These are phyloP conservation scores for Russula abietina DNA, from an alignment of 768 basidiomycete species.

Conservation along the genomic window DNA sequence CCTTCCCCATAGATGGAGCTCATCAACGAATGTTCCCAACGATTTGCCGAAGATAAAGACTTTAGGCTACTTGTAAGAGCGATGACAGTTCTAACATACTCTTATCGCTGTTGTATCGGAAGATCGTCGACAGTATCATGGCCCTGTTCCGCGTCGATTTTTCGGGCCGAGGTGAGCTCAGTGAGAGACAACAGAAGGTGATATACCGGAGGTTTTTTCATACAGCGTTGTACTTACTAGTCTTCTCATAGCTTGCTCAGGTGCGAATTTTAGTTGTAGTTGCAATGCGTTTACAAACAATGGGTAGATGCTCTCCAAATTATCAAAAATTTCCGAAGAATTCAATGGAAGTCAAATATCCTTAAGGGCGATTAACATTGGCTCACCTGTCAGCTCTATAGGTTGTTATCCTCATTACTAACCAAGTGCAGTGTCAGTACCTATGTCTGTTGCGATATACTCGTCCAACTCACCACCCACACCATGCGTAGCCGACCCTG, in stretches of 20 bases:
- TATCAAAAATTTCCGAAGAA: slow-evolving; percentile 89
- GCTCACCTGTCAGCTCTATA: slow-evolving; percentile 32
- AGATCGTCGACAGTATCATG: slow-evolving; percentile 98
- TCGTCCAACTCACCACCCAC: not conserved
- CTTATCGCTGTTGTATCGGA: slow-evolving; percentile 6
- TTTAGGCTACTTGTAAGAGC: slow-evolving; percentile 59
- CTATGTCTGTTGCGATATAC: not conserved
- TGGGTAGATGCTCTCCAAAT: slow-evolving; percentile 80
- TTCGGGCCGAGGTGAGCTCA: slow-evolving; percentile 88
- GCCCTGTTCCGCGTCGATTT: slow-evolving; percentile 92
- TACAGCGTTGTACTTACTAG: slow-evolving; percentile 17
- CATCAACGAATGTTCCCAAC: slow-evolving; percentile 81
- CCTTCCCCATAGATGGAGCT: slow-evolving; percentile 65
- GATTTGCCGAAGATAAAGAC: slow-evolving; percentile 87
- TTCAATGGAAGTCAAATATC: slow-evolving; percentile 54
- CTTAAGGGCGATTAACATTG: not conserved
- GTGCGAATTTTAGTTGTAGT: slow-evolving; percentile 33
- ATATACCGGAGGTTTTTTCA: not conserved
- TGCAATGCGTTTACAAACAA: not conserved
- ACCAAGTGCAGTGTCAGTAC: slow-evolving; percentile 79
- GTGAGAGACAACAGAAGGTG: slow-evolving; percentile 90
- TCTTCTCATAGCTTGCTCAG: slow-evolving; percentile 63
- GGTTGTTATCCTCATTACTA: slow-evolving; percentile 84
- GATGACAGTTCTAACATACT: not conserved
- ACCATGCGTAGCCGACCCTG: slow-evolving; percentile 63